Evolutionary conservation across 768 basidiomycete genomes (phyloP).

Genomic region (Tephrocybe sp.): DNA sequence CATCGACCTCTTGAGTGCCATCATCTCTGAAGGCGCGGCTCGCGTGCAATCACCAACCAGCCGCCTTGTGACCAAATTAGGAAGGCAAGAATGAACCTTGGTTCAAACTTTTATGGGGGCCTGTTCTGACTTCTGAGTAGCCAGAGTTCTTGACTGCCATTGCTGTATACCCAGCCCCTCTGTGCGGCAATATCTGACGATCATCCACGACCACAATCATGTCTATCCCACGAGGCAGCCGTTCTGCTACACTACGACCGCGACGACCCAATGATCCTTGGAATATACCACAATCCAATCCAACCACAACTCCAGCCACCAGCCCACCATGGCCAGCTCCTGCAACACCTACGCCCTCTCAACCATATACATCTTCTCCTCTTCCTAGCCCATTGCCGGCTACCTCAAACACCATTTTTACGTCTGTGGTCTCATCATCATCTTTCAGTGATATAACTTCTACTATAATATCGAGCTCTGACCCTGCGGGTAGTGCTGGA

Average conservation of each 20-base stretch:
- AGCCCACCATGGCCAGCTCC: slow-evolving; percentile 10
- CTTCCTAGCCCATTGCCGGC: not conserved
- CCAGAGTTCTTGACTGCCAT: slow-evolving; percentile 3
- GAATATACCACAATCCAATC: not conserved
- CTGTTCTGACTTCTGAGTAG: slow-evolving; percentile 7
- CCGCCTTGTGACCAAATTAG: slow-evolving; percentile 8
- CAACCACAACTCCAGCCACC: not conserved
- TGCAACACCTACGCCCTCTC: slow-evolving; percentile 8
- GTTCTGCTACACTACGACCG: slow-evolving; percentile 12
- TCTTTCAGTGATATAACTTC: slow-evolving; percentile 36
- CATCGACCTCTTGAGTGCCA: too few species aligned
- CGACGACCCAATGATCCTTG: slow-evolving; percentile 15
- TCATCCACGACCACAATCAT: slow-evolving; percentile 14
- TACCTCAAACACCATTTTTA: slow-evolving; percentile 24
- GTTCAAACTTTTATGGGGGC: slow-evolving; percentile 13
- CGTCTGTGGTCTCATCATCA: slow-evolving; percentile 39
- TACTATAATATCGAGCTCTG: slow-evolving; percentile 12
- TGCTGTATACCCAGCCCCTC: slow-evolving; percentile 20
- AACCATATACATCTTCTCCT: slow-evolving; percentile 6
- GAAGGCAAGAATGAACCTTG: slow-evolving; percentile 12
- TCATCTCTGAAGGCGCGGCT: not conserved
- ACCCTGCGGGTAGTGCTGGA: slow-evolving; percentile 18
- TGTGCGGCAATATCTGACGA: slow-evolving; percentile 17
- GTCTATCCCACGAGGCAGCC: slow-evolving; percentile 6
- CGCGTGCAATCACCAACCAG: too few species aligned